A percentile compares a stretch with the other conserved stretches of the same genome.
Conservation (phyloP, 208 protist species). For the Crithidia bombi region DNA sequence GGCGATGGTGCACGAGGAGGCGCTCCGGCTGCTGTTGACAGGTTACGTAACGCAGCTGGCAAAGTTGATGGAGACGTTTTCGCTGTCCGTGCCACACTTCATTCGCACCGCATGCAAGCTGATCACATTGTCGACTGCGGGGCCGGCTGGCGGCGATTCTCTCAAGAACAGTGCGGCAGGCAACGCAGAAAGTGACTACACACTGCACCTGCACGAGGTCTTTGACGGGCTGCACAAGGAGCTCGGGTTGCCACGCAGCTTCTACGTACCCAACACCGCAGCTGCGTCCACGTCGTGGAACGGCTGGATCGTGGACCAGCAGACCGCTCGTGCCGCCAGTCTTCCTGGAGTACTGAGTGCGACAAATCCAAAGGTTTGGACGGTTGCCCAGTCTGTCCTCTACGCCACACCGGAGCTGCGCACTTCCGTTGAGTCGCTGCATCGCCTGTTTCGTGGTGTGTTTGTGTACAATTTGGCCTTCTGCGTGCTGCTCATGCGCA, state of each 20-base stretch:
- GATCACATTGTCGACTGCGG: not conserved
- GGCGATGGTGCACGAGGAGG: constrained; percentile 29
- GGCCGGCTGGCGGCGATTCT: not conserved
- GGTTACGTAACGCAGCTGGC: constrained; percentile 35
- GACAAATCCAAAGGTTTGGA: constrained; percentile 53
- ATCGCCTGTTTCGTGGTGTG: constrained; percentile 35
- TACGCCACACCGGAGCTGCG: constrained; percentile 51
- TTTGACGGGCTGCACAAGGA: constrained; percentile 72
- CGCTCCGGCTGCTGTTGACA: constrained; percentile 32
- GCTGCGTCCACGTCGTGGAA: constrained; percentile 18
- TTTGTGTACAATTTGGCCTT: constrained; percentile 48
- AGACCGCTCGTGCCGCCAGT: constrained; percentile 14
- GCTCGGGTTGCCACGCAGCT: constrained; percentile 57
- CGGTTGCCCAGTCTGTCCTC: constrained; percentile 59
- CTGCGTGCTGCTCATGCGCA: constrained; percentile 57
- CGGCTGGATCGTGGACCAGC: constrained; percentile 24
- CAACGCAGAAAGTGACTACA: not conserved
- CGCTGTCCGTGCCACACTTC: constrained; percentile 30
- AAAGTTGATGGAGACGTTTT: constrained; percentile 39
- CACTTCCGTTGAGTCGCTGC: constrained; percentile 34
- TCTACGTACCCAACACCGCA: not conserved
- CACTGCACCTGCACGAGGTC: constrained; percentile 24
- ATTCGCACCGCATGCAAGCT: constrained; percentile 3
- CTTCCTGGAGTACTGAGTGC: constrained; percentile 32
- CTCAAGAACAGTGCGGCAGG: not conserved